Percentiles rank a stretch among this genome's conserved stretches.
These are phyloP conservation scores for Lunularia cruciata DNA, from an alignment of 225 moss, liverwort and hornwort species.

Conservation along the genomic window DNA sequence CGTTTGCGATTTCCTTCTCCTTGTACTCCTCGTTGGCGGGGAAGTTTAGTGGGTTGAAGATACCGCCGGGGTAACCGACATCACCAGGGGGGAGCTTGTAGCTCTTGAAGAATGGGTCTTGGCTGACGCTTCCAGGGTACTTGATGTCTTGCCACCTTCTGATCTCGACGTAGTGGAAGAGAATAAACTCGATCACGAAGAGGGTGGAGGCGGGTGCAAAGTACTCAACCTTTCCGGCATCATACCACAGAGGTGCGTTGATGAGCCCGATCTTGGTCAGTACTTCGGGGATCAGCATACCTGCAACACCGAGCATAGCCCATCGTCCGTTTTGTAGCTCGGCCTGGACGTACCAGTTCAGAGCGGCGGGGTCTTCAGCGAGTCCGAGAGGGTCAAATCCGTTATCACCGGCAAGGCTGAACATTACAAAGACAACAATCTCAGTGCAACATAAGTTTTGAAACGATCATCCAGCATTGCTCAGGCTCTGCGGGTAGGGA, in stretches of 20 bases:
- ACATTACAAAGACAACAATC: background rate
- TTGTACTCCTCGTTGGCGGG: constrained; percentile 45
- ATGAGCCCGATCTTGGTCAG: constrained; percentile 46
- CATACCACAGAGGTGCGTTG: constrained; percentile 48
- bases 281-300: constrained; percentile 43
- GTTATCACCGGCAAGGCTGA: constrained; percentile 59
- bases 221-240: constrained; percentile 49
- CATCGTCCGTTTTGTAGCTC: constrained; percentile 55
- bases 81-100: constrained; percentile 56
- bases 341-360: constrained; percentile 60
- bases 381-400: constrained; percentile 60
- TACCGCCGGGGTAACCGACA: constrained; percentile 57
- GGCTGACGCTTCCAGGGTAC: constrained; percentile 63
- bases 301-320: constrained; percentile 63
- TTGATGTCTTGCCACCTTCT: constrained; percentile 63
- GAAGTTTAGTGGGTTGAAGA: constrained; percentile 61
- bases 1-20: constrained; percentile 60
- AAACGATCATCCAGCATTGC: too few species aligned
- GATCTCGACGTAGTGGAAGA: constrained; percentile 59
- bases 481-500: too few species aligned
- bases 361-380: constrained; percentile 49
- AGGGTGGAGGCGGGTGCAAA: constrained; percentile 61
- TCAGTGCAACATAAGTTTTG: too few species aligned
- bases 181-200: constrained; percentile 60
- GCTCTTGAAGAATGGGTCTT: constrained; percentile 57